Conservation (phyloP, 23 red algal species). For the Gracilaria domingensis region DNA sequence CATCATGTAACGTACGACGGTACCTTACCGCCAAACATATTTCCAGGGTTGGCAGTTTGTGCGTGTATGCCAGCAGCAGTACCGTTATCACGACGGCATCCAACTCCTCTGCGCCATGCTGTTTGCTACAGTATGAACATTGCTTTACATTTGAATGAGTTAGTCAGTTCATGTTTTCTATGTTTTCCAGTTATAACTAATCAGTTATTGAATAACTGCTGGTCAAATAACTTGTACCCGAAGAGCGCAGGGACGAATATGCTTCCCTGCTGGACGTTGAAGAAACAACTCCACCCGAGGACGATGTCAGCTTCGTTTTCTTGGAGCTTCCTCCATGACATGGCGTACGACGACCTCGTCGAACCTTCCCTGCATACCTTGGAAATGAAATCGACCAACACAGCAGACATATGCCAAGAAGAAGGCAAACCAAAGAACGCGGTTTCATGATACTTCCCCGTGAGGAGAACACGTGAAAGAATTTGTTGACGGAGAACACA, state of each 20-base stretch:
- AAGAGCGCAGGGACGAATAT: not conserved
- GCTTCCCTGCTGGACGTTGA: not conserved
- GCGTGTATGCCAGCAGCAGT: not conserved
- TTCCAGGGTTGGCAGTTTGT: not conserved
- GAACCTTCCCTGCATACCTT: not conserved
- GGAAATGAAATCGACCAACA: conserved; percentile 1
- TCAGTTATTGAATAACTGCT: not conserved
- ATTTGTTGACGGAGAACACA: not conserved
- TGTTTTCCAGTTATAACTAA: not conserved
- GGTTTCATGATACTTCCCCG: not conserved
- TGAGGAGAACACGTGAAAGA: conserved; percentile 1
- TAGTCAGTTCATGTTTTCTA: not conserved
- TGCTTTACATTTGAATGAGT: not conserved
- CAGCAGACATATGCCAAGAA: conserved; percentile 22
- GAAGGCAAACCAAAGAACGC: not conserved
- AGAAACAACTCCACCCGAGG: not conserved
- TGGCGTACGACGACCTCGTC: conserved; percentile 3
- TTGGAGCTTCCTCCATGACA: not conserved
- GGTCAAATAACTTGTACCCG: not conserved
- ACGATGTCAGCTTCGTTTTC: not conserved
- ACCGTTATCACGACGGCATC: not conserved
- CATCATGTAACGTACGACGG: too few relatives aligned
- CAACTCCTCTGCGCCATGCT: not conserved
- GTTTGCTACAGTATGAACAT: not conserved
- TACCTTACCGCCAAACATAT: not conserved